Evolutionary conservation across 495 filamentous ascomycete species (phyloP), one percentile per base, ranked within the genome.

Genomic region (Lasiosphaeris hirsuta): DNA sequence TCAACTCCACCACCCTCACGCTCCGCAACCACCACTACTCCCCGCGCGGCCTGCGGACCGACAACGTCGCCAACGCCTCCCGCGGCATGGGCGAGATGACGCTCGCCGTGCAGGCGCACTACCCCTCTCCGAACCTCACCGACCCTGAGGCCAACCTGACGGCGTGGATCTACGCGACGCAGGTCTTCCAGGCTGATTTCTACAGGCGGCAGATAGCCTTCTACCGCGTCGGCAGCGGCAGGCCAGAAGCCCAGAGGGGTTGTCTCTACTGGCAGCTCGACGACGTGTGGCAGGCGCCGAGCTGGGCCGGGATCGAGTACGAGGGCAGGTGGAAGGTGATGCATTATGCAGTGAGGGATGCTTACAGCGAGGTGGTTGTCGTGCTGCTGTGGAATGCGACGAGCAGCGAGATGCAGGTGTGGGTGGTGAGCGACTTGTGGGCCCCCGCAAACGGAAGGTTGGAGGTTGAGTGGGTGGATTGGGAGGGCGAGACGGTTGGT

Each of bases 211-310:
- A 88, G 64, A 87, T 87, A 37, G 77, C 82, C 44, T 87, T 82
- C 72, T 87, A 88, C 62, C 84, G 85, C 5, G 75, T 81, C 17
- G 85, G 84, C 7, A 82, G 79, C 41, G 84, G 84, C 1, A 66
- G 76, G 63, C 82, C 81, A 0, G 77, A 87, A 44, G 75, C 81
- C 4, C 84, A 87, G 63, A 72, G 87, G 1, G 86, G 86, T 0
- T 78, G 77, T 5, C 64, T 88, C 7, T 88, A 88, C 65, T 88
- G 86, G 86, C 85, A 88, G 65, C 70, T 88, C 1, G 82, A 88
- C 57, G 85, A 87, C 68, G 82, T 86, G 62, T 87, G 85, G 85
- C 82, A 85, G 63, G 85, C 84, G 7, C 84, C 85, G 0, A 82
- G 84, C 0, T 88, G 85, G 85, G 82, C 85, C 55, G 72, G 82